Evolutionary conservation across 495 filamentous ascomycete genomes (phyloP), one percentile per base, ranked within the genome.

Genomic region (Trichoderma gamsii): DNA sequence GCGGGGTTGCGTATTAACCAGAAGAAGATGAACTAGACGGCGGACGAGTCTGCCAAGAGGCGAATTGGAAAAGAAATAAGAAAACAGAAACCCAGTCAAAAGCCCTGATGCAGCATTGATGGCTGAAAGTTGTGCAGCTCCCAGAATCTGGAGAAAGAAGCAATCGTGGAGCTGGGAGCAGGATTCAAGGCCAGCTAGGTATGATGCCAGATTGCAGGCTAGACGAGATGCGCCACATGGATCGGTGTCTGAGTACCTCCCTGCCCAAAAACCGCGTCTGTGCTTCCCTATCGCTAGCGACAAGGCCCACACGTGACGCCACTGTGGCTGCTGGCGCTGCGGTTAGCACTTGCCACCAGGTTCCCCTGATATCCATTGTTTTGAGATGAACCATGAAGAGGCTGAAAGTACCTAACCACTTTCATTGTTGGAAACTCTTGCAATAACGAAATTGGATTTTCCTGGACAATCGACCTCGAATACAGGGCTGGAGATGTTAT

Each of bases 1-100:
- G 43, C 88, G 82, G 73, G 72, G 70, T 66, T 72, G 61, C 67
- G 70, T 44, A 38, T 69, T 8, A 9, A 68, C 32, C n/a, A 32
- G 43, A 29, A 32, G 43, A 29, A 44, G 38, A 29, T 73, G 43
- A 25, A 38, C 15, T 41, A 51, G 21, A 38, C 5, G 35, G 35
- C 35, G 35, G 35, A 38, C 35, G 35, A 38, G 35, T 38, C 35
- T 38, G 35, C 35, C 35, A 38, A 38, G 64, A 69, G 35, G 51
- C 63, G 64, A 69, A 46, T 44, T 18, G 67, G 43, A 21, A 29
- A 51, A n/a, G 52, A 25, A 43, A 64, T 18, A 32, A 61, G 41
- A 25, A 64, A 38, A 9, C 38, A 52, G n/a, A 41, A 35, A 43
- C 46, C 65, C 35, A 65, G n/a, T 44, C 63, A 61, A 32, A 29